Conservation (phyloP, 176 grass and related monocot genomes). For the Oryza rufipogon region DNA sequence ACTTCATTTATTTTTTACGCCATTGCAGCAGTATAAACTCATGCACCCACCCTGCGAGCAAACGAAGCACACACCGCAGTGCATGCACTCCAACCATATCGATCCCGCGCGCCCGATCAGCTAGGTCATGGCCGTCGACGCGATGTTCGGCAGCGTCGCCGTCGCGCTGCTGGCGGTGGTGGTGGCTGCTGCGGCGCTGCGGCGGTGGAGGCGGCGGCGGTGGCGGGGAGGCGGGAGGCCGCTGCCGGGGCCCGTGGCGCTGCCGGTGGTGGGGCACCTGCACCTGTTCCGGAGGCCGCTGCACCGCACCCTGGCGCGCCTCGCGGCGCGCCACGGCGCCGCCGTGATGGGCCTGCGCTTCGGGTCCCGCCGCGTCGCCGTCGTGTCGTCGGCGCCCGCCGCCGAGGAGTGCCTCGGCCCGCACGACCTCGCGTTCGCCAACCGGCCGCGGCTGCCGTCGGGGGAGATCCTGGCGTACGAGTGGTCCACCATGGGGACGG, state of each 20-base stretch:
- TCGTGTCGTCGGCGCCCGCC: constrained; percentile 43
- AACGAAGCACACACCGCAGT: neutral
- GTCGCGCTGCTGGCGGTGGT: too few relatives aligned
- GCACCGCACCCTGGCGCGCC: constrained; percentile 46
- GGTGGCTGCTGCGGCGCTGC: too few relatives aligned
- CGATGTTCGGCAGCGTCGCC: neutral
- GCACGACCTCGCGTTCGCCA: constrained; percentile 56
- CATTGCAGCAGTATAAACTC: neutral
- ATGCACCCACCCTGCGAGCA: neutral
- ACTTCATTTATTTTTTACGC: neutral
- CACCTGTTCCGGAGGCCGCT: constrained; percentile 62
- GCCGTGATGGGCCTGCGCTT: constrained; percentile 47
- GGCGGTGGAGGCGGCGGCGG: neutral
- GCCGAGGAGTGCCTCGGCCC: constrained; percentile 49
- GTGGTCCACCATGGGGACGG: constrained; percentile 45
- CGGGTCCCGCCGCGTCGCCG: constrained; percentile 40
- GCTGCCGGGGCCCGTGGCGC: constrained; percentile 34
- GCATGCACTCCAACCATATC: neutral
- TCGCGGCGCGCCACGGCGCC: constrained; percentile 43
- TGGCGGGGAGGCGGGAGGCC: neutral
- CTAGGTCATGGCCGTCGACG: neutral
- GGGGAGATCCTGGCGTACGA: constrained; percentile 34
- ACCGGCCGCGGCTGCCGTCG: constrained; percentile 54
- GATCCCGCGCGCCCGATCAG: too few relatives aligned
- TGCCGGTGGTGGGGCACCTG: constrained; percentile 55